Base-by-base conservation (phyloP, 805 yeast species). In the Saturnispora sekii region DNA sequence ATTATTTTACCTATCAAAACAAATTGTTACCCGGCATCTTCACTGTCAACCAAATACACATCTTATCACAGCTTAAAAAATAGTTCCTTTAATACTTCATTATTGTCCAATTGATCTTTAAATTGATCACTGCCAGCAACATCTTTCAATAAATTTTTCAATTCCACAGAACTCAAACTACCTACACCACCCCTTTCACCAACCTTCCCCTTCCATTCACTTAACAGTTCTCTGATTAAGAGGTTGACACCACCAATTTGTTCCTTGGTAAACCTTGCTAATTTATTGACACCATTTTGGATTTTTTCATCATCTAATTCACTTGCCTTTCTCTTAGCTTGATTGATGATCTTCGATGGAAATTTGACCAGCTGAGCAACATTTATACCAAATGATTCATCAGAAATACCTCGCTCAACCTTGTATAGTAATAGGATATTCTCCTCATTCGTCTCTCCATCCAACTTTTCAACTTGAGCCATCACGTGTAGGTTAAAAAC, bases 341-440 rank as follows among this genome's bases (percentile, higher is more conserved):
- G 93, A 46, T 77, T 74, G 40, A 93, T 79, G 41, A 93, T 93
- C 62, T 93, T 93, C 18, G 69, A 67, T 2, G 97, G 98, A 63
- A 93, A 93, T 53, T 85, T 83, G 15, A 90, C 97, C 29, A 90
- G 79, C 63, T 93, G 97, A 0, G 97, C 97, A 38, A 93, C 98
- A 60, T 93, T 95, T 40, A 93, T 89, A 64, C 98, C 98, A 66
- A 93, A 93, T 0, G 97, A 88, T 62, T 89, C 93, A 62, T 87
- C 96, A 2, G 95, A 81, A 41, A 89, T 78, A n/a, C 98, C 98
- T 1, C 86, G 84, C 53, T 87, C 96, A n/a, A 93, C 97, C 57
- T 82, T 84, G 65, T 93, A 93, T 53, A 93, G 68, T 46, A 93
- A 69, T 0, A 97, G 88, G 52, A 93, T 86, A 52, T 87, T 95